Conservation (phyloP, 1,284 basidiomycete species). For the Cutaneotrichosporon sp. region DNA sequence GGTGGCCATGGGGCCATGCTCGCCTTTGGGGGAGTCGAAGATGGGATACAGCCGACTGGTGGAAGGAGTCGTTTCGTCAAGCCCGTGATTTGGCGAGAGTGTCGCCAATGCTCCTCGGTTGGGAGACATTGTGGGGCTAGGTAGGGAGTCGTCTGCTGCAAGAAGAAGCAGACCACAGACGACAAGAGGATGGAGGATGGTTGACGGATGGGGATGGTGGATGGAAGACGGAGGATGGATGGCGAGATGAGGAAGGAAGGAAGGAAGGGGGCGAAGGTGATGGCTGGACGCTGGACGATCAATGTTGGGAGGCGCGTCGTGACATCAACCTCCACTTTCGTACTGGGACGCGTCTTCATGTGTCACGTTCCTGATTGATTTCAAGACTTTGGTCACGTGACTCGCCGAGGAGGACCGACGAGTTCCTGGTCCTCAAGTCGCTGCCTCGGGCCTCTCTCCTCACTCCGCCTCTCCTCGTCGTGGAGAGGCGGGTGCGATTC, state of each 20-base stretch:
- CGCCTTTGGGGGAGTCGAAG: slow-evolving; percentile 4
- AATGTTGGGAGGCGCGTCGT: neutral
- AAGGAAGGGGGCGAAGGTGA: neutral
- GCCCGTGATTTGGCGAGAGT: neutral
- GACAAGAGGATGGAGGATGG: too few relatives aligned
- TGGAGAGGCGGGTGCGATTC: too few relatives aligned
- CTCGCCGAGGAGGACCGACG: too few relatives aligned
- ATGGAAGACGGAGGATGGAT: too few relatives aligned
- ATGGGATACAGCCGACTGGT: slow-evolving; percentile 12
- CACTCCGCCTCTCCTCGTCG: too few relatives aligned
- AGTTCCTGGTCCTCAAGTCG: too few relatives aligned
- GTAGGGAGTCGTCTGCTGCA: neutral
- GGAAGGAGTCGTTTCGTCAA: neutral
- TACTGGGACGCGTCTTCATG: neutral
- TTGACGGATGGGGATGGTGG: neutral
- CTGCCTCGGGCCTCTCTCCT: too few relatives aligned
- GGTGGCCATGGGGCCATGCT: neutral
- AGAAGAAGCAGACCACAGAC: neutral
- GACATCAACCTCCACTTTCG: slow-evolving; percentile 1
- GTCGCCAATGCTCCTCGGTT: neutral
- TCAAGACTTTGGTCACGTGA: neutral
- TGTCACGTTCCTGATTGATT: neutral
- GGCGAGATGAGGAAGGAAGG: neutral
- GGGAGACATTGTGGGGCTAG: neutral
- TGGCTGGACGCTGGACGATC: too few relatives aligned